Percentiles rank a stretch among this genome's conserved stretches.
phyloP scores from a whole-genome alignment of 2,329 filamentous ascomycete species.

The Fusarium proliferatum region DNA sequence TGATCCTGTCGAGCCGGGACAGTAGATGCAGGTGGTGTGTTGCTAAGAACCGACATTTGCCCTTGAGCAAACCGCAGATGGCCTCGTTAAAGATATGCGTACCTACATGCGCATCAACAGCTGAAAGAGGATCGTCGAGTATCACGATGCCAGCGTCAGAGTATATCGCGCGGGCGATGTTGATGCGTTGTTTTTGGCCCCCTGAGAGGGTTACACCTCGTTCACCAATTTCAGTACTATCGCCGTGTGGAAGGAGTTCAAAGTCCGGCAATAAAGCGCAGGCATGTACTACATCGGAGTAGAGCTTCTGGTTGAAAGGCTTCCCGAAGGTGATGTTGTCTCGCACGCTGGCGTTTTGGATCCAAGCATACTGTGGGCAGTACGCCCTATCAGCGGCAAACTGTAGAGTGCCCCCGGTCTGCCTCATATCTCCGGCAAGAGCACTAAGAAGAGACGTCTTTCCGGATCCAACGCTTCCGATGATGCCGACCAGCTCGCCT shows the following conservation, averaged over 20 bases:
- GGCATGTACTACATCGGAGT: neutral
- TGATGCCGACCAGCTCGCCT: neutral
- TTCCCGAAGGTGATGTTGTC: neutral
- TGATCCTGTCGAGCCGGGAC: neutral
- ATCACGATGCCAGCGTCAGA: neutral
- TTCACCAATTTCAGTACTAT: neutral
- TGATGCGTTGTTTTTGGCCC: neutral
- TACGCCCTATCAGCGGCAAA: neutral
- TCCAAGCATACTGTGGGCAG: neutral
- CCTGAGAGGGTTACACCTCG: neutral
- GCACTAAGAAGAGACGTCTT: neutral
- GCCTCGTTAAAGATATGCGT: neutral
- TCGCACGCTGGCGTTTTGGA: neutral
- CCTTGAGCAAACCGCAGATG: neutral
- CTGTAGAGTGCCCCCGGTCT: neutral
- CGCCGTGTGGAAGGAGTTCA: neutral
- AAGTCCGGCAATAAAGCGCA: neutral
- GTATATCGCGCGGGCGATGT: neutral
- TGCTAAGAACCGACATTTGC: neutral
- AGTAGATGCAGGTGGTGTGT: neutral
- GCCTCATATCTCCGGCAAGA: neutral
- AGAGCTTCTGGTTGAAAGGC: neutral
- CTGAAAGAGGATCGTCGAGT: neutral
- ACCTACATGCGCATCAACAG: neutral
- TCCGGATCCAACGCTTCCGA: neutral